Evolutionary conservation across 768 basidiomycete genomes (phyloP).

Genomic region (Coprinopsis sp.): DNA sequence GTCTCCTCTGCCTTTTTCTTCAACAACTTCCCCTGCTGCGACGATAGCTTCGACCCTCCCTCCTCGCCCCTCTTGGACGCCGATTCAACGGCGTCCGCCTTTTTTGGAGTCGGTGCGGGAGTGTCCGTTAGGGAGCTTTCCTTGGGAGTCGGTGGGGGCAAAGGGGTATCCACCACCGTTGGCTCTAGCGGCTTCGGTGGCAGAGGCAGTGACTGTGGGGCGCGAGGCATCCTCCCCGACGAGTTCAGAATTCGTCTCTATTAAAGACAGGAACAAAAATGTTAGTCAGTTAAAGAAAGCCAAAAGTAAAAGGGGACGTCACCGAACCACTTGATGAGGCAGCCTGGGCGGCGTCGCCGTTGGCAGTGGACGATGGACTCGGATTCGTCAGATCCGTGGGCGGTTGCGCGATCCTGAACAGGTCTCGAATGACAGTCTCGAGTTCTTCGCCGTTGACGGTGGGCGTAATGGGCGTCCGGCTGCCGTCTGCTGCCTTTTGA

Average conservation of each 20-base stretch:
- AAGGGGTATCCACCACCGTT: conserved; percentile 6
- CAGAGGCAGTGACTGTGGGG: conserved; percentile 3
- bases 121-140: conserved; percentile 10
- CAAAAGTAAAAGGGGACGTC: conserved; percentile 15
- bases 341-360: conserved; percentile 6
- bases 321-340: conserved; percentile 34
- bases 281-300: conserved; percentile 13
- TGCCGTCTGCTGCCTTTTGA: conserved; percentile 24
- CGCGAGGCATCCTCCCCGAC: neutral
- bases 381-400: conserved; percentile 5
- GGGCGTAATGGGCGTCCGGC: conserved; percentile 31
- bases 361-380: neutral
- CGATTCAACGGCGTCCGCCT: too few relatives aligned
- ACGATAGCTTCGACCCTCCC: neutral
- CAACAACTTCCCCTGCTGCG: neutral
- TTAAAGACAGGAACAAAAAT: conserved; percentile 10
- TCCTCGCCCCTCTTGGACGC: too few relatives aligned
- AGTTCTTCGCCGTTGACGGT: conserved; percentile 29
- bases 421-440: conserved; percentile 28
- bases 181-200: conserved; percentile 1
- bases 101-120: too few relatives aligned
- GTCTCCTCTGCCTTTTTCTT: conserved; percentile 2
- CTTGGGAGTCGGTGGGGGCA: conserved; percentile 12
- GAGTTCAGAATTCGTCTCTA: conserved; percentile 1
- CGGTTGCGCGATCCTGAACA: conserved; percentile 24